Conservation (phyloP, 768 basidiomycete genomes). For the Leccinum aurantiacum region DNA sequence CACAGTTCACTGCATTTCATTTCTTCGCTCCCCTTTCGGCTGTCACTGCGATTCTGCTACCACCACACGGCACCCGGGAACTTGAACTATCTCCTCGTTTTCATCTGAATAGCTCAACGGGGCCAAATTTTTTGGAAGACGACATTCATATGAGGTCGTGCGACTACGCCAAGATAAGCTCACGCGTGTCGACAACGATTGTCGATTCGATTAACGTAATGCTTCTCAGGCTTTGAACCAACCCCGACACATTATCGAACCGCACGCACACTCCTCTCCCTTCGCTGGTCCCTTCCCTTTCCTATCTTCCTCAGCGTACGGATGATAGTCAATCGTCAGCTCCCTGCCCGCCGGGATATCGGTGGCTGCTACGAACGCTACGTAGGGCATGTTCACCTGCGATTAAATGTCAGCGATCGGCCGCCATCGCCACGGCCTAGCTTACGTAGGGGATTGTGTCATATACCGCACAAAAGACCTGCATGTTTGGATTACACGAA, state of each 20-base stretch:
- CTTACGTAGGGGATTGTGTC: slow-evolving; percentile 58
- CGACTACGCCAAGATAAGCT: neutral
- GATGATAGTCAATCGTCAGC: slow-evolving; percentile 66
- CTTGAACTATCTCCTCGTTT: neutral
- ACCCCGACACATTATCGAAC: slow-evolving; percentile 36
- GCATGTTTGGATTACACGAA: slow-evolving; percentile 62
- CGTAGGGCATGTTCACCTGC: slow-evolving; percentile 60
- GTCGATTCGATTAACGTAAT: neutral
- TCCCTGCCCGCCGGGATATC: slow-evolving; percentile 53
- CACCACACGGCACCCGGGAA: neutral
- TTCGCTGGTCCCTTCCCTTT: slow-evolving; percentile 29
- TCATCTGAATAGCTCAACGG: neutral
- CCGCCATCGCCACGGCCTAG: neutral
- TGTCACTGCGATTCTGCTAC: neutral
- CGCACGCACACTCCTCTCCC: slow-evolving; percentile 39
- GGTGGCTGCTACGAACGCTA: slow-evolving; percentile 53
- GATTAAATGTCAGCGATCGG: neutral
- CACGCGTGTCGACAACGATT: neutral
- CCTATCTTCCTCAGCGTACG: slow-evolving; percentile 34
- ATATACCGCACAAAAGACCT: slow-evolving; percentile 58
- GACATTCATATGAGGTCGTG: neutral
- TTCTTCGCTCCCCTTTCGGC: neutral
- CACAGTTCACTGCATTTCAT: slow-evolving; percentile 7
- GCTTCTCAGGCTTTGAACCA: slow-evolving; percentile 28
- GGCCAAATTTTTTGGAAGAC: neutral